Evolutionary conservation across 495 filamentous ascomycete species (phyloP).

Genomic region (Aspergillus sclerotiicarbonarius): DNA sequence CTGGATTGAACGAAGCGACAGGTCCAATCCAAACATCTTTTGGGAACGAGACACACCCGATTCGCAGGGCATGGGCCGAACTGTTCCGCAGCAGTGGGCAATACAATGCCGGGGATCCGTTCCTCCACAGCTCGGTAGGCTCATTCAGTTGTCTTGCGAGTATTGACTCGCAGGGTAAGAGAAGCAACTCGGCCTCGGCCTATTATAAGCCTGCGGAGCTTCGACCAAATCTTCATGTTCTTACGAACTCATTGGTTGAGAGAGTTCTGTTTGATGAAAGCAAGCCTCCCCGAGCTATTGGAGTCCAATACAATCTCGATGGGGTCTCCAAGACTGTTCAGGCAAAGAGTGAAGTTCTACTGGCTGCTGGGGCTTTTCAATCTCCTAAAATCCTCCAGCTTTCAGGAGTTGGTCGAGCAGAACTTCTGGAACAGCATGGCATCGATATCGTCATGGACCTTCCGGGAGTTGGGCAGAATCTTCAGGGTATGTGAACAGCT

Average conservation of each 20-base stretch:
- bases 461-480: slow-evolving; percentile 7
- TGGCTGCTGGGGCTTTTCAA: slow-evolving; percentile 8
- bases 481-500: slow-evolving; percentile 10
- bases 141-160: slow-evolving; percentile 9
- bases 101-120: slow-evolving; percentile 4
- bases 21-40: slow-evolving; percentile 10
- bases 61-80: slow-evolving; percentile 8
- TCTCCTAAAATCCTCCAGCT: slow-evolving; percentile 7
- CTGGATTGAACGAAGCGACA: slow-evolving; percentile 8
- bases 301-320: slow-evolving; percentile 6
- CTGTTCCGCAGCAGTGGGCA: slow-evolving; percentile 7
- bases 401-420: slow-evolving; percentile 8
- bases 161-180: slow-evolving; percentile 4
- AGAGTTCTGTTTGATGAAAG: slow-evolving; percentile 8
- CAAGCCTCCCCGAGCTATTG: slow-evolving; percentile 7
- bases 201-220: slow-evolving; percentile 8
- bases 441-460: slow-evolving; percentile 4
- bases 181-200: slow-evolving; percentile 9
- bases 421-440: slow-evolving; percentile 6
- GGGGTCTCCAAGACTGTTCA: slow-evolving; percentile 6
- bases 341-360: slow-evolving; percentile 7
- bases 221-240: slow-evolving; percentile 8
- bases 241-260: slow-evolving; percentile 8
- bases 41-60: slow-evolving; percentile 6
- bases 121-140: slow-evolving; percentile 5